These are phyloP conservation scores for Tricholoma terreum DNA, from an alignment of 768 basidiomycete species.

Conservation along the genomic window DNA sequence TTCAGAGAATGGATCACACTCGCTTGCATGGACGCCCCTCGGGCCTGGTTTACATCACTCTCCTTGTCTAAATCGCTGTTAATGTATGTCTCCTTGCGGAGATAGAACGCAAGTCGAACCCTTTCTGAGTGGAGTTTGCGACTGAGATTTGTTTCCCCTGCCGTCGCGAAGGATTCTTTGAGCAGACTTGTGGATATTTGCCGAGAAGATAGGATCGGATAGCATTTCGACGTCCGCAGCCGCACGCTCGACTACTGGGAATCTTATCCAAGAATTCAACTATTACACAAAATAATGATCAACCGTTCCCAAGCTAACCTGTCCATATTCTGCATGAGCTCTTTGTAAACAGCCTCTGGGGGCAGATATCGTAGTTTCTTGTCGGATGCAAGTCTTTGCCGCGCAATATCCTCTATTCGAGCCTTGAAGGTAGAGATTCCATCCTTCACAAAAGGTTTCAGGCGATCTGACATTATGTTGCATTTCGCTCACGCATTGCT, in stretches of 20 bases:
- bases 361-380: conserved; percentile 49
- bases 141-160: conserved; percentile 22
- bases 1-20: conserved; percentile 9
- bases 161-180: conserved; percentile 45
- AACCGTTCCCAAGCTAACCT: conserved; percentile 39
- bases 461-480: conserved; percentile 1
- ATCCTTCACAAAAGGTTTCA: conserved; percentile 35
- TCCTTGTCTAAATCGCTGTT: conserved; percentile 15
- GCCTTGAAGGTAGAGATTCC: conserved; percentile 50
- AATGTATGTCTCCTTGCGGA: conserved; percentile 7
- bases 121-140: conserved; percentile 2
- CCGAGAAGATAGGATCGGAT: conserved; percentile 44
- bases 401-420: conserved; percentile 60
- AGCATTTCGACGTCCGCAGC: conserved; percentile 48
- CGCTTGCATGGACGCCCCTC: conserved; percentile 5
- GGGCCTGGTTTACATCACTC: conserved; percentile 5
- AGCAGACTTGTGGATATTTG: conserved; percentile 40
- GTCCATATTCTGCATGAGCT: conserved; percentile 71
- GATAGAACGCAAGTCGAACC: conserved; percentile 12
- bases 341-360: conserved; percentile 52
- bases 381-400: conserved; percentile 52
- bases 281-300: conserved; percentile 1
- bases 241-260: conserved; percentile 64
- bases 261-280: conserved; percentile 37
- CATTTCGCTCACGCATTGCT: conserved; percentile 47